phyloP scores from a whole-genome alignment of 2,329 filamentous ascomycete genomes.

The Talaromyces sp. region DNA sequence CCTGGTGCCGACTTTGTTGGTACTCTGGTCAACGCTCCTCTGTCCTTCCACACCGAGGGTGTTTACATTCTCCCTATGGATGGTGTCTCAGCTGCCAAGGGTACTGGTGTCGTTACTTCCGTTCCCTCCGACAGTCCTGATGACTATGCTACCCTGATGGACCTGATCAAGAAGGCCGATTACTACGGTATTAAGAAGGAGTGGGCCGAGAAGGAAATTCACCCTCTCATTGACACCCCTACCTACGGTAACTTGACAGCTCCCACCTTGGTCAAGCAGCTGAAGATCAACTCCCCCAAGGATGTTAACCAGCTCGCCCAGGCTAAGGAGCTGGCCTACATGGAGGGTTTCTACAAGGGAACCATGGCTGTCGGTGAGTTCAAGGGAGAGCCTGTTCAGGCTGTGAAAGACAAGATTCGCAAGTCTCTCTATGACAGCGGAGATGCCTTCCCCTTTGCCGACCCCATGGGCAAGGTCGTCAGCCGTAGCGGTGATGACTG shows the following conservation, averaged over 20 bases:
- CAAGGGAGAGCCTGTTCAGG: slow-evolving; percentile 82
- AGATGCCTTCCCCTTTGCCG: slow-evolving; percentile 87
- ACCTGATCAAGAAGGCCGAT: slow-evolving; percentile 91
- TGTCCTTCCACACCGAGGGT: slow-evolving; percentile 80
- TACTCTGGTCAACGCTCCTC: slow-evolving; percentile 83
- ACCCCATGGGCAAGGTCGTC: slow-evolving; percentile 87
- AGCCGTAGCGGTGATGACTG: slow-evolving; percentile 90
- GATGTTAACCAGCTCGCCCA: slow-evolving; percentile 87
- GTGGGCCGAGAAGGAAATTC: slow-evolving; percentile 88
- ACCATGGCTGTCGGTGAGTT: slow-evolving; percentile 85
- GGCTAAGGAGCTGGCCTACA: slow-evolving; percentile 95
- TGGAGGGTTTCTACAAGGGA: slow-evolving; percentile 96
- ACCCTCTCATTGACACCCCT: slow-evolving; percentile 87
- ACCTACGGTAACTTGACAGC: slow-evolving; percentile 84
- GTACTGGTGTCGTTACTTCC: slow-evolving; percentile 93
- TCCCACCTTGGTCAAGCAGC: slow-evolving; percentile 78
- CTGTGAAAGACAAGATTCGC: slow-evolving; percentile 82
- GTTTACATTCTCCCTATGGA: slow-evolving; percentile 96
- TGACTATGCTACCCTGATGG: slow-evolving; percentile 85
- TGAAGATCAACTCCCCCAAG: slow-evolving; percentile 97
- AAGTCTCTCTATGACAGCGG: slow-evolving; percentile 74
- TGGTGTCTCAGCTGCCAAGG: slow-evolving; percentile 86
- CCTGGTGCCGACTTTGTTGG: slow-evolving; percentile 80
- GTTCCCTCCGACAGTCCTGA: slow-evolving; percentile 96
- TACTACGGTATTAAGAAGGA: slow-evolving; percentile 97